A percentile compares a stretch with the other conserved stretches of the same genome.
phyloP scores from a whole-genome alignment of 2,329 filamentous ascomycete genomes.

The Fusarium poae region DNA sequence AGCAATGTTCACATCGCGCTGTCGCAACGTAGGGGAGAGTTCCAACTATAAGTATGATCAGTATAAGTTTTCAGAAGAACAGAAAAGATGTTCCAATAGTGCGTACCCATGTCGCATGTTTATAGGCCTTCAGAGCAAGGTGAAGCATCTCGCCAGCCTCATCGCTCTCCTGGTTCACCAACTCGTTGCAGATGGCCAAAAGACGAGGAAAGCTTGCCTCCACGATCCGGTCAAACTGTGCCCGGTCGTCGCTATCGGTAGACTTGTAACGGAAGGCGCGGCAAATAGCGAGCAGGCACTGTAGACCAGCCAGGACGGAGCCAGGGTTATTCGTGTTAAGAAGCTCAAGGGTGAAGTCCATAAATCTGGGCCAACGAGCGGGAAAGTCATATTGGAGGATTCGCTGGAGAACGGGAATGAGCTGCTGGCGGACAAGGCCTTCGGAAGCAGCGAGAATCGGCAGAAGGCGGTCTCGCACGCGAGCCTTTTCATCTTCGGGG shows the following conservation, averaged over 20 bases:
- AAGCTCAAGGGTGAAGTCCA: constrained; percentile 91
- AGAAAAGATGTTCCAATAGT: constrained; percentile 15
- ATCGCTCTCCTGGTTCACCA: constrained; percentile 90
- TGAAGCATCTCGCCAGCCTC: constrained; percentile 98
- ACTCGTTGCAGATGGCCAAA: constrained; percentile 85
- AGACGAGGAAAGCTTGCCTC: constrained; percentile 90
- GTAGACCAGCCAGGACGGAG: constrained; percentile 91
- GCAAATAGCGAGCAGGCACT: constrained; percentile 94
- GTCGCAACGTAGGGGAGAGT: constrained; percentile 80
- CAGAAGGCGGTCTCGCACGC: constrained; percentile 88
- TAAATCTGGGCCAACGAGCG: constrained; percentile 91
- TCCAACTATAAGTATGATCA: constrained; percentile 76
- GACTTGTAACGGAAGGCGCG: constrained; percentile 94
- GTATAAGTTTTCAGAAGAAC: neutral
- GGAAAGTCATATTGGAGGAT: constrained; percentile 97
- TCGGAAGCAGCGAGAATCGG: constrained; percentile 87
- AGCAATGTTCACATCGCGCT: constrained; percentile 86
- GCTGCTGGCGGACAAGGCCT: constrained; percentile 87
- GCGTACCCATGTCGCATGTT: constrained; percentile 92
- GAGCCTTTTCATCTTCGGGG: constrained; percentile 87
- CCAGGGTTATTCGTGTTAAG: constrained; percentile 87
- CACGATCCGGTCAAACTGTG: constrained; percentile 94
- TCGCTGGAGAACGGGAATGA: constrained; percentile 94
- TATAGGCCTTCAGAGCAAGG: constrained; percentile 95
- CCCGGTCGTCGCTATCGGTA: constrained; percentile 78